phyloP scores from a whole-genome alignment of 2,329 filamentous ascomycete genomes.

The Verticillium zaregamsianum region DNA sequence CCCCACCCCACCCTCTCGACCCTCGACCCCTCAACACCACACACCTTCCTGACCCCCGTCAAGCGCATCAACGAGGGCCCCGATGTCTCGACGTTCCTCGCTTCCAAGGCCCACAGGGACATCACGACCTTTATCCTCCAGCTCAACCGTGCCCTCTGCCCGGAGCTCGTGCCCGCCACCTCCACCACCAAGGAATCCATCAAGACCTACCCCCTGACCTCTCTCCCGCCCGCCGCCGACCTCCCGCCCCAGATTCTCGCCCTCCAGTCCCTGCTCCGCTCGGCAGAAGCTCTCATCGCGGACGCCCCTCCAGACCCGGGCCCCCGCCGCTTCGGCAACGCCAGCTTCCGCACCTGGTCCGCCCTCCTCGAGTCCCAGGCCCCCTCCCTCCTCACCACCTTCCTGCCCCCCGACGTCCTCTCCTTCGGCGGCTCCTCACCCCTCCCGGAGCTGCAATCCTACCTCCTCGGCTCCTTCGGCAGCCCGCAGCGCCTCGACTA shows the following conservation, averaged over 20 bases:
- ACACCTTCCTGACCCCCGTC: slow-evolving; percentile 60
- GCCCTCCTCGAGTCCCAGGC: slow-evolving; percentile 59
- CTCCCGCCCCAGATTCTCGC: slow-evolving; percentile 53
- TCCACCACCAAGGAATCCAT: slow-evolving; percentile 31
- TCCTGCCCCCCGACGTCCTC: slow-evolving; percentile 19
- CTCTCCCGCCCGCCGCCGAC: slow-evolving; percentile 34
- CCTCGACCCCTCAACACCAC: slow-evolving; percentile 44
- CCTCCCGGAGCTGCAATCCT: slow-evolving; percentile 35
- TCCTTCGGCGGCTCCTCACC: slow-evolving; percentile 14
- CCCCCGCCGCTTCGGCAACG: slow-evolving; percentile 86
- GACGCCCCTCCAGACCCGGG: slow-evolving; percentile 81
- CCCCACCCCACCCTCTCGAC: slow-evolving; percentile 29
- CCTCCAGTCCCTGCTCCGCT: slow-evolving; percentile 63
- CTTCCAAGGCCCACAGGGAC: slow-evolving; percentile 78
- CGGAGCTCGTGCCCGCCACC: slow-evolving; percentile 43
- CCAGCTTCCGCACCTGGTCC: slow-evolving; percentile 84
- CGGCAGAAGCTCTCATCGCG: slow-evolving; percentile 63
- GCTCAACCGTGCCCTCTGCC: slow-evolving; percentile 83
- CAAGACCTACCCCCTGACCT: slow-evolving; percentile 42
- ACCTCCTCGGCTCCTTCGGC: slow-evolving; percentile 82
- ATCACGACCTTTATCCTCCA: slow-evolving; percentile 86
- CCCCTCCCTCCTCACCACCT: slow-evolving; percentile 42
- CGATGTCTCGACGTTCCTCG: slow-evolving; percentile 78
- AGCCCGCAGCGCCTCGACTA: slow-evolving; percentile 89
- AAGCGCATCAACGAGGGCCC: slow-evolving; percentile 83